Percentiles rank a stretch among this genome's conserved stretches.
Conservation (phyloP, 305 asterid species). For the Fraxinus sp. region DNA sequence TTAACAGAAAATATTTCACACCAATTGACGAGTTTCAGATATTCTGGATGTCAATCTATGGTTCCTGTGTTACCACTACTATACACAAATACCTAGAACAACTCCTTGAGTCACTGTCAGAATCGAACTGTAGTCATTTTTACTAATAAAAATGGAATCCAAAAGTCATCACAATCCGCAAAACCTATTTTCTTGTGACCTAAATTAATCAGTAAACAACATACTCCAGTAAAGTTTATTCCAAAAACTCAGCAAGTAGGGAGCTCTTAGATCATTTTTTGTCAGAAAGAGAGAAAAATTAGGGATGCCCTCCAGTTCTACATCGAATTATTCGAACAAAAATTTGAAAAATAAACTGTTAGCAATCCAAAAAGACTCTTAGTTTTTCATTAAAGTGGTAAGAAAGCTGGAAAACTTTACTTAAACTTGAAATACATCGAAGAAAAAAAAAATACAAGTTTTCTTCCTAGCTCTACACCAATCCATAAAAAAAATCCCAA, state of each 20-base stretch:
- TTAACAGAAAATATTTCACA: not conserved
- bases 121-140: not conserved
- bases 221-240: not conserved
- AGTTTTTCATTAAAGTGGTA: not conserved
- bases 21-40: not conserved
- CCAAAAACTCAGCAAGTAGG: constrained; percentile 3
- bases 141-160: not conserved
- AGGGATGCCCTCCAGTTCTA: not conserved
- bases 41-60: not conserved
- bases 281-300: not conserved
- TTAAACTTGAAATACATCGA: not conserved
- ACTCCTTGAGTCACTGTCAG: not conserved
- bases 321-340: not conserved
- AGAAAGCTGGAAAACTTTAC: not conserved
- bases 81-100: not conserved
- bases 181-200: not conserved
- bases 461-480: not conserved
- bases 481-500: not conserved
- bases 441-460: not conserved
- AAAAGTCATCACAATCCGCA: not conserved
- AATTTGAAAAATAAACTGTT: not conserved
- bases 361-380: not conserved
- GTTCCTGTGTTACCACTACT: not conserved
- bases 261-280: not conserved
- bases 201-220: not conserved